Evolutionary conservation across 2,329 filamentous ascomycete species (phyloP).

Genomic region (Monosporascus sp.): DNA sequence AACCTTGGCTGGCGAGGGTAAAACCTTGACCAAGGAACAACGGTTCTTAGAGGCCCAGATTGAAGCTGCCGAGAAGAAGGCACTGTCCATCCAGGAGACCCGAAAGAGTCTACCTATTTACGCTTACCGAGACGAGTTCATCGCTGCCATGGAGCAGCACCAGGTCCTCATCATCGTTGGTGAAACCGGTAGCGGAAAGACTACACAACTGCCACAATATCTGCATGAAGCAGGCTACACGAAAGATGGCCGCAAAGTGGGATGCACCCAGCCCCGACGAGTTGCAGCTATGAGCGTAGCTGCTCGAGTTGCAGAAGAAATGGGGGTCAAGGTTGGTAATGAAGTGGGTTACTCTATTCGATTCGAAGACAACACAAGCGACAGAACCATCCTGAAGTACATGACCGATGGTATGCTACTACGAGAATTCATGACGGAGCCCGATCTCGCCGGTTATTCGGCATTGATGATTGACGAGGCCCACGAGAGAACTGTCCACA

Average conservation of each 20-base stretch:
- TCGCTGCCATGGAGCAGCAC: constrained; percentile 78
- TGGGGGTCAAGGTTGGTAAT: constrained; percentile 81
- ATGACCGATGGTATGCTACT: constrained; percentile 97
- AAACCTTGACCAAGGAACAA: constrained; percentile 71
- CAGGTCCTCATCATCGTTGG: constrained; percentile 90
- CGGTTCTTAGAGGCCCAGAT: constrained; percentile 73
- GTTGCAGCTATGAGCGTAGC: constrained; percentile 97
- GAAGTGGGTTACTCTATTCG: constrained; percentile 94
- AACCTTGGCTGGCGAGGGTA: constrained; percentile 65
- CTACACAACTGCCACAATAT: constrained; percentile 91
- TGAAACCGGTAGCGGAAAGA: constrained; percentile 93
- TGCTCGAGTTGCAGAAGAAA: constrained; percentile 91
- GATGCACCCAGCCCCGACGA: constrained; percentile 88
- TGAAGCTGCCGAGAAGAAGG: constrained; percentile 82
- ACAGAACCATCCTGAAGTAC: constrained; percentile 90
- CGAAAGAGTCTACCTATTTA: constrained; percentile 88
- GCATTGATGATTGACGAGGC: constrained; percentile 96
- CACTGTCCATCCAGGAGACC: constrained; percentile 83
- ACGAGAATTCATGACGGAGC: constrained; percentile 83
- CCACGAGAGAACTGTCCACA: constrained; percentile 87
- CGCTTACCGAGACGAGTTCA: constrained; percentile 75
- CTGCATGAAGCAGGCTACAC: constrained; percentile 88
- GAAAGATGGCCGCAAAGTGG: constrained; percentile 76
- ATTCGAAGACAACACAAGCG: constrained; percentile 87
- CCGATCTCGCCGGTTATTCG: constrained; percentile 74